These are phyloP conservation scores for Casuarina equisetifolia DNA, from an alignment of 306 rosid species.

Conservation along the genomic window DNA sequence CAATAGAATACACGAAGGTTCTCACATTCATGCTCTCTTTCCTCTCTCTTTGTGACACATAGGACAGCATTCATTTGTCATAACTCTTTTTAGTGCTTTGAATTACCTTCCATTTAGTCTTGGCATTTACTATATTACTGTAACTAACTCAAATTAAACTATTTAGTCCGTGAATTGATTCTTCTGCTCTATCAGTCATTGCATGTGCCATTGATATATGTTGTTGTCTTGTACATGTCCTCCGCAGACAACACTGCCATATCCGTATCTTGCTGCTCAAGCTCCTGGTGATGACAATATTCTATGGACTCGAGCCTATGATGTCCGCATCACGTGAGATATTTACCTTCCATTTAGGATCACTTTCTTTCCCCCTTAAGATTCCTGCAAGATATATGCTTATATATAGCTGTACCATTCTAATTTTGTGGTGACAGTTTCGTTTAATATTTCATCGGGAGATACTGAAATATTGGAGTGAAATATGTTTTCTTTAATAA, in stretches of 20 bases:
- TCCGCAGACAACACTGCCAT: constrained; percentile 59
- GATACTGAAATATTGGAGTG: neutral
- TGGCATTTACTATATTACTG: neutral
- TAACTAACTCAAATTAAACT: neutral
- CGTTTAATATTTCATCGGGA: neutral
- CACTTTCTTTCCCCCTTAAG: neutral
- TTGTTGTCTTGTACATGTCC: constrained; percentile 22
- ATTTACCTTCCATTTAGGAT: neutral
- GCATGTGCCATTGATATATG: neutral
- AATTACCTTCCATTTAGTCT: neutral
- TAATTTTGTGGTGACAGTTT: neutral
- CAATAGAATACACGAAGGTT: too few species aligned
- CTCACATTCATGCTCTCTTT: too few species aligned
- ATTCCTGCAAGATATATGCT: neutral
- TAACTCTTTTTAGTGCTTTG: neutral
- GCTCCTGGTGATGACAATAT: constrained; percentile 95
- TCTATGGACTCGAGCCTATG: constrained; percentile 87
- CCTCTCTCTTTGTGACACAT: too few species aligned
- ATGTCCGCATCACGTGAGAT: constrained; percentile 91
- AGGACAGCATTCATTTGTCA: neutral
- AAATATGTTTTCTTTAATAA: neutral
- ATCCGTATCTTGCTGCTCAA: constrained; percentile 72
- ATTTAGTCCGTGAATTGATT: neutral
- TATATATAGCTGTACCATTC: neutral
- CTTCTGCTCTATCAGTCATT: neutral